Evolutionary conservation across 2,329 filamentous ascomycete genomes (phyloP), one percentile per base, ranked within the genome.

Genomic region (Trichophyton schoenleinii): DNA sequence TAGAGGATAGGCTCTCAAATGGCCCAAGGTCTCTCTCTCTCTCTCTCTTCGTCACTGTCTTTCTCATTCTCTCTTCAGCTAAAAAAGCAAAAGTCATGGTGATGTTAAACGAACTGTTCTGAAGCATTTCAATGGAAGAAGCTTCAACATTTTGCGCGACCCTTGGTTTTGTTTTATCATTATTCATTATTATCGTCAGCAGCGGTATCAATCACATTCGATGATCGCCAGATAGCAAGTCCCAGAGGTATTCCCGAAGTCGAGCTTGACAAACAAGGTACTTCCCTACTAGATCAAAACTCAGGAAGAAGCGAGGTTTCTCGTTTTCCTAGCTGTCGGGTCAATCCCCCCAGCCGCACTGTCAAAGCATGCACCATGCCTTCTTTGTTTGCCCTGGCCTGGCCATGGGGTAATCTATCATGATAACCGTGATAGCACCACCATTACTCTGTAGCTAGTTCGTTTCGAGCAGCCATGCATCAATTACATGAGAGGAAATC

Each of bases 351-450:
- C 49, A 53, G 28, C 49, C 22, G 49, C 49, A 53, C 13, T 53
- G 49, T 53, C 49, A 53, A 53, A 53, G 49, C 49, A 53, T 53
- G 49, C 49, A 34, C 28, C 15, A 53, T 53, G 49, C 49, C 49
- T 53, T 53, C 49, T 53, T 53, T 53, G 49, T 53, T 53, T 53
- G 49, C 11, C 22, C 11, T 13, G 22, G 13, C 28, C 22, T 25
- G 25, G 49, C 28, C 49, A 53, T 53, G 28, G 34, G 34, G 28
- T 13, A n/a, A 28, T 31, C 28, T 31, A 25, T 31, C 22, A 31
- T 31, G 49, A 34, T 53, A 53, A 15, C 49, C n/a, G 22, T 53
- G 49, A 31, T 28, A 53, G 49, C 49, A 34, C 49, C 22, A 34
- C 49, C n/a, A 34, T 34, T 28, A 31, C 22, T 53, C 28, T 13